Evolutionary conservation across 768 basidiomycete genomes (phyloP).

Genomic region (Leccinum disarticulatum): DNA sequence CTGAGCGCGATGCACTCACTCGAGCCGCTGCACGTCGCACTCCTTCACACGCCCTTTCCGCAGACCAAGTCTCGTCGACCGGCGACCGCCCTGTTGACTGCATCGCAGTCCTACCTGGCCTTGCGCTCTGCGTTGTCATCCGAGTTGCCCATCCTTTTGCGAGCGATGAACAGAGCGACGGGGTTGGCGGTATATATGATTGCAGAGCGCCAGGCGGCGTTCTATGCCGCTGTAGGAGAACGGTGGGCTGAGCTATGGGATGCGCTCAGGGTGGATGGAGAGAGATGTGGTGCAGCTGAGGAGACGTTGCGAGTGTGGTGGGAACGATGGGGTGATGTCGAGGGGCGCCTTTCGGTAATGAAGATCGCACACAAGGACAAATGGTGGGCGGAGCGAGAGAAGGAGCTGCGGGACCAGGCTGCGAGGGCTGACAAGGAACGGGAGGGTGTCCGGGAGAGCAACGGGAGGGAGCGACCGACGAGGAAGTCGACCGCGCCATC

Average conservation of each 20-base stretch:
- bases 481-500: constrained; percentile 20
- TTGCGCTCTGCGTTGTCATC: constrained; percentile 67
- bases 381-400: constrained; percentile 34
- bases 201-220: constrained; percentile 54
- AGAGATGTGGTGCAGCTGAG: constrained; percentile 60
- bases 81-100: constrained; percentile 63
- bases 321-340: constrained; percentile 66
- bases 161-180: constrained; percentile 60
- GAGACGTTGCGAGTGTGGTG: constrained; percentile 77
- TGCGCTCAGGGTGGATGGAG: constrained; percentile 69
- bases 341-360: constrained; percentile 43
- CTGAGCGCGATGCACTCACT: constrained; percentile 72
- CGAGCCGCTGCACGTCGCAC: constrained; percentile 67
- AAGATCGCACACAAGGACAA: constrained; percentile 37
- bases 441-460: constrained; percentile 10
- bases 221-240: constrained; percentile 59
- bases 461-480: constrained; percentile 17
- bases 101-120: constrained; percentile 75
- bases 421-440: constrained; percentile 20
- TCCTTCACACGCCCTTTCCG: constrained; percentile 64
- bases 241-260: constrained; percentile 86
- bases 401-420: constrained; percentile 21
- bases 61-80: constrained; percentile 58
- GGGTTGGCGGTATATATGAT: constrained; percentile 50
- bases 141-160: constrained; percentile 68